These are phyloP conservation scores for Boletus barrowsii DNA, from an alignment of 768 basidiomycete genomes.

Conservation along the genomic window DNA sequence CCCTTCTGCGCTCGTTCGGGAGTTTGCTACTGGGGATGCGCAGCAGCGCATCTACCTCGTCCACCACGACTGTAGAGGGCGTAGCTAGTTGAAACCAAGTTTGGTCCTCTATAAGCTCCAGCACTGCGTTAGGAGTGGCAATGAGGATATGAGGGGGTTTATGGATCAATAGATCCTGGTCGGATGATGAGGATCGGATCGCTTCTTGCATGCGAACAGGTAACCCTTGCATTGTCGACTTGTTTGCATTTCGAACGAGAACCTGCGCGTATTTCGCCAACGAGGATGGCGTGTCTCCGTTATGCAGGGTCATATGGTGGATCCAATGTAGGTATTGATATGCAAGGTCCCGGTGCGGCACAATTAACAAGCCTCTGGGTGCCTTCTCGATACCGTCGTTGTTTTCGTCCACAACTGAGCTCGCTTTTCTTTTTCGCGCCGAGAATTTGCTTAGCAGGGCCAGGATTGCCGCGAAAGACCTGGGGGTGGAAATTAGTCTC, in stretches of 20 bases:
- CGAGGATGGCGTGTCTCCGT: conserved; percentile 30
- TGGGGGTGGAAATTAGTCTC: conserved; percentile 25
- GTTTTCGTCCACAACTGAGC: conserved; percentile 9
- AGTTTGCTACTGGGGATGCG: conserved; percentile 42
- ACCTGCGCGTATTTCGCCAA: conserved; percentile 54
- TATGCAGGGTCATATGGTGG: conserved; percentile 41
- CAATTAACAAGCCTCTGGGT: conserved; percentile 58
- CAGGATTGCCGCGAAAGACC: conserved; percentile 69
- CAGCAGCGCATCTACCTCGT: conserved; percentile 75
- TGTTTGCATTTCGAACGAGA: conserved; percentile 51
- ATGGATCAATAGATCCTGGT: conserved; percentile 37
- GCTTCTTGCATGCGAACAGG: conserved; percentile 28
- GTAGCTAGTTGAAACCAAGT: conserved; percentile 43
- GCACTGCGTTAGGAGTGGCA: conserved; percentile 65
- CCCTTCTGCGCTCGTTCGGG: conserved; percentile 38
- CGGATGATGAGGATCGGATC: conserved; percentile 25
- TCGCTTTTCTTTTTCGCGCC: conserved; percentile 22
- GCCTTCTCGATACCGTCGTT: conserved; percentile 23
- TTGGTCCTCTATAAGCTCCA: conserved; percentile 51
- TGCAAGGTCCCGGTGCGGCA: conserved; percentile 73
- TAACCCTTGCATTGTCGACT: conserved; percentile 12
- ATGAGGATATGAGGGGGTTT: conserved; percentile 65
- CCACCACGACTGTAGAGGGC: conserved; percentile 62
- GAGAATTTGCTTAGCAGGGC: conserved; percentile 61
- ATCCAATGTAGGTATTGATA: conserved; percentile 68